Evolutionary conservation across 1,284 basidiomycete species (phyloP).

Genomic region (Ceratobasidium theobromae): DNA sequence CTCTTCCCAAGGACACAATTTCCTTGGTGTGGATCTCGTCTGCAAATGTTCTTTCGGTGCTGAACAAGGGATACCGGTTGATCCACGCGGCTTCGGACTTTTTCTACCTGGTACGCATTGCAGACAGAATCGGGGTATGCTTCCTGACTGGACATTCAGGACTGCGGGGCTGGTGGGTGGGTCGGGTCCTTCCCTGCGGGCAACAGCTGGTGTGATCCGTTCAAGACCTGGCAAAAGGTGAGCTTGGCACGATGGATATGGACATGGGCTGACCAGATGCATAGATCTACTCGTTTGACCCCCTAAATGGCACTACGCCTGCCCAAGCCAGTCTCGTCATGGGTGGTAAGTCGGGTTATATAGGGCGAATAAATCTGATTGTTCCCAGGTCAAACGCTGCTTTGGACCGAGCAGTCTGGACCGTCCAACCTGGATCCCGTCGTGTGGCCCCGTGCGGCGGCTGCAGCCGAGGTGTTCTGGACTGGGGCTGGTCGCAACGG

Average conservation of each 20-base stretch:
- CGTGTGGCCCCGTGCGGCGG: constrained; percentile 78
- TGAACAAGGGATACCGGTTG: constrained; percentile 59
- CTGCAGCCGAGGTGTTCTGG: constrained; percentile 83
- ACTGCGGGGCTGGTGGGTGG: constrained; percentile 81
- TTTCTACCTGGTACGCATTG: constrained; percentile 85
- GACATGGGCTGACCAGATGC: constrained; percentile 34
- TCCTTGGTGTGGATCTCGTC: constrained; percentile 77
- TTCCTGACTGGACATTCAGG: too few relatives aligned
- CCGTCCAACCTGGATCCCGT: constrained; percentile 69
- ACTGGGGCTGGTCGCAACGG: constrained; percentile 59
- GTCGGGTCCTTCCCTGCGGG: constrained; percentile 59
- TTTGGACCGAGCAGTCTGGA: constrained; percentile 79
- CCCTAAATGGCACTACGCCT: constrained; percentile 56
- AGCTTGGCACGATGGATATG: constrained; percentile 30
- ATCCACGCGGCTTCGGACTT: constrained; percentile 71
- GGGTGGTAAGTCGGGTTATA: constrained; percentile 60
- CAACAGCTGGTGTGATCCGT: constrained; percentile 68
- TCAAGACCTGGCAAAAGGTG: constrained; percentile 75
- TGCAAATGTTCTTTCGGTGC: constrained; percentile 58
- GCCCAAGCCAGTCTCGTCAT: constrained; percentile 58
- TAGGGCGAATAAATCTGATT: too few relatives aligned
- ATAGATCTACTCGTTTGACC: constrained; percentile 72
- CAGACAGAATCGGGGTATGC: too few relatives aligned
- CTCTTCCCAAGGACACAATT: constrained; percentile 65
- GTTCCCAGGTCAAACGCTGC: constrained; percentile 52